Percentiles rank a stretch among this genome's conserved stretches.
Evolutionary conservation across 176 grass and related monocot species (phyloP).

Genomic region (Luzula sylvatica): DNA sequence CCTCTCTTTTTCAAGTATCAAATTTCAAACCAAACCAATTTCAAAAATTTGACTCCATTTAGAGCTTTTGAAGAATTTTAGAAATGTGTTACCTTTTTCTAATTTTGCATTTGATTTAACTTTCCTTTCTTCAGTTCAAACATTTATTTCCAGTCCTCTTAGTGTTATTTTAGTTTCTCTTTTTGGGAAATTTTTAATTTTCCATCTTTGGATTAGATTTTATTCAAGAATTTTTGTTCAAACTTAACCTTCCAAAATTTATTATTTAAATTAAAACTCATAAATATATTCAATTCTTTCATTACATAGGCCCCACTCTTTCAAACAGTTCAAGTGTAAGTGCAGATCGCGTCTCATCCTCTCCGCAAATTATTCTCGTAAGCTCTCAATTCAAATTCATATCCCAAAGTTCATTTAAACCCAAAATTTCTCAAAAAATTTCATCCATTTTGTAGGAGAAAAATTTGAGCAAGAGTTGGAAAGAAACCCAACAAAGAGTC

Average conservation of each 20-base stretch:
- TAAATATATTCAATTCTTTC: conserved; percentile 18
- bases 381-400: conserved; percentile 12
- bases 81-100: background rate
- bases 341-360: conserved; percentile 36
- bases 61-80: background rate
- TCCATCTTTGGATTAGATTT: background rate
- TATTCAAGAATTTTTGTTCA: conserved; percentile 6
- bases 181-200: background rate
- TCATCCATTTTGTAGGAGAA: conserved; percentile 46
- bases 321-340: conserved; percentile 38
- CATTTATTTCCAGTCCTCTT: no score
- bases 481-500: conserved; percentile 50
- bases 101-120: no score
- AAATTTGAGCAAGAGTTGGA: conserved; percentile 55
- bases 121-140: no score
- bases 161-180: background rate
- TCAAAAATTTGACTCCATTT: background rate
- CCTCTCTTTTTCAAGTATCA: conserved; percentile 23
- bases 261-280: background rate
- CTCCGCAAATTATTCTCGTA: conserved; percentile 53
- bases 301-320: conserved; percentile 40
- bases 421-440: conserved; percentile 11
- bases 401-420: conserved; percentile 1
- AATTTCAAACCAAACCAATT: background rate
- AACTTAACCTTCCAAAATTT: background rate